Base-by-base conservation (phyloP, 2,329 filamentous ascomycete genomes). In the Pseudocercospora eumusae region DNA sequence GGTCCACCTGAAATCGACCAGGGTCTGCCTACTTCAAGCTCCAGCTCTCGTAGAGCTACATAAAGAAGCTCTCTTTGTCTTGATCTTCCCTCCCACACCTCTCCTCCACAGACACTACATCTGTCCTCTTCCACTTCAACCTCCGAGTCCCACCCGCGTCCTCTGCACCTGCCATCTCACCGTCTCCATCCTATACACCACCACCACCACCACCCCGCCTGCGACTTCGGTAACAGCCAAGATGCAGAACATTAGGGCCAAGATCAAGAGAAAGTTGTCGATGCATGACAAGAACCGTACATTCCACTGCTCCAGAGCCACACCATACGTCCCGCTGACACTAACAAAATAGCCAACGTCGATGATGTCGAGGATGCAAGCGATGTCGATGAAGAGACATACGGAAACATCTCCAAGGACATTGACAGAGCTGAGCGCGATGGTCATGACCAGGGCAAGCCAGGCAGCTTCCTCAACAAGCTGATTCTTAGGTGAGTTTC, bases 331-430 rank as follows among this genome's bases (percentile, higher is more conserved):
- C 25, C n/a, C 50, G 47, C 65, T 63, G 49, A 63, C 60, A 28
- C 20, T 40, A 21, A 5, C 18, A 8, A 7, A 6, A 2, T 33
- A 72, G 69, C 64, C 49, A 71, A 73, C 61, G 56, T 73, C 63
- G 70, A 71, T 62, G 69, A 74, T 9, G 56, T 65, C 57, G 61
- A 73, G 36, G 70, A 75, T 44, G 66, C 69, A 56, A 70, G 74
- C 18, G 74, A 75, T 11, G 60, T 75, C 55, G 75, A 76, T 61
- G 75, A 76, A 42, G 75, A 76, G 66, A 75, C 75, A 18, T 70
- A 71, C 45, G 73, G 74, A 47, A 69, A 75, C 66, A 68, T 75
- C n/a, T 70, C 73, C 61, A 68, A 70, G 28, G 72, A 75, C 59
- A 72, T 74, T 60, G 72, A 74, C 42, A 70, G 73, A 54, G 73